Conservation (phyloP, 371 early-diverging fungal species). For the Mortierella sp. region DNA sequence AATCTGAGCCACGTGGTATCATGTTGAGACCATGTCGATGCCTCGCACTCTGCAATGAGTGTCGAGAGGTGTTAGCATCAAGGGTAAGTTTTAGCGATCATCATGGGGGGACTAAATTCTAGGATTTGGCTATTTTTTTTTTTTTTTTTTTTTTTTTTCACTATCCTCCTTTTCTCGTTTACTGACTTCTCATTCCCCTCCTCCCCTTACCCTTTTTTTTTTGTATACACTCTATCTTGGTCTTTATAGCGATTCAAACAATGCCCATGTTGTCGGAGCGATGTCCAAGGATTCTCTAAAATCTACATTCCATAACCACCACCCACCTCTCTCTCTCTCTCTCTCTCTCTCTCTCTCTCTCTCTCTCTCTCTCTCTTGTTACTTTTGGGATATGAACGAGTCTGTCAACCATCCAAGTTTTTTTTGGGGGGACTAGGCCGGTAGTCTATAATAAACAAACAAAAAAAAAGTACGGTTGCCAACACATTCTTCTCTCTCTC, state of each 20-base stretch:
- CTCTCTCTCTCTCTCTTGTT: background rate
- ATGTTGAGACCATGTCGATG: conserved; percentile 54
- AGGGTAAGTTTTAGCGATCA: conserved; percentile 22
- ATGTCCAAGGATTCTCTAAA: conserved; percentile 53
- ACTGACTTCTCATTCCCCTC: background rate
- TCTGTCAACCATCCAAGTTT: no score
- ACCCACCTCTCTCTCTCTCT: background rate
- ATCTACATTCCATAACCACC: conserved; percentile 39
- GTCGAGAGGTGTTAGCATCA: conserved; percentile 52
- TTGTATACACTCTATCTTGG: no score
- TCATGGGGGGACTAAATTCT: background rate
- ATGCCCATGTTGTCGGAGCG: conserved; percentile 54
- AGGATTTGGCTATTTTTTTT: background rate
- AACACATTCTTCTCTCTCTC: no score
- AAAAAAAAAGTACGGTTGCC: no score
- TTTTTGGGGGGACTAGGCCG: no score
- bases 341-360: conserved; percentile 3
- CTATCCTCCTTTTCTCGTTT: background rate
- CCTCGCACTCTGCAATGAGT: conserved; percentile 55
- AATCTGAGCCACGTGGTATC: conserved; percentile 47
- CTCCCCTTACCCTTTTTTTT: background rate
- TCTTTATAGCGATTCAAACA: conserved; percentile 46
- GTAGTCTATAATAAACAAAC: no score
- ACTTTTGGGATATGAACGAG: background rate
- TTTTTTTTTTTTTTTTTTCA: background rate